These are phyloP conservation scores for Leonotis leonurus DNA, from an alignment of 257 asterid species.

Conservation along the genomic window DNA sequence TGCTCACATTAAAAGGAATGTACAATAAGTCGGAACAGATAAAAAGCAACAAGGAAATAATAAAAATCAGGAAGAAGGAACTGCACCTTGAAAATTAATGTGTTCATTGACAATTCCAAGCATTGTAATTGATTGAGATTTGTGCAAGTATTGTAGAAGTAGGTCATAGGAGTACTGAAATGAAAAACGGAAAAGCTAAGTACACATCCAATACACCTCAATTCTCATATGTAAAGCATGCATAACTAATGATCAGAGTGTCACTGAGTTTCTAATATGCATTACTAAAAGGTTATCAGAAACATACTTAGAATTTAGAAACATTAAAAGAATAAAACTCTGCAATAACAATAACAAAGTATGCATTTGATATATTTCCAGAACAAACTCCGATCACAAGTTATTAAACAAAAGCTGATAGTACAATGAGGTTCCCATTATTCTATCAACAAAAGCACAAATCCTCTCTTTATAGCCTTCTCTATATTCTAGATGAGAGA, in stretches of 20 bases:
- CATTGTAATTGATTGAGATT: constrained; percentile 75
- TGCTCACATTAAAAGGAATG: background rate
- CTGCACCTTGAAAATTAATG: constrained; percentile 80
- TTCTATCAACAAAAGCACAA: background rate
- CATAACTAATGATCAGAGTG: background rate
- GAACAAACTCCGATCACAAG: background rate
- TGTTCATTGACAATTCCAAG: constrained; percentile 94
- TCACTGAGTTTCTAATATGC: background rate
- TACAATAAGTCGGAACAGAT: background rate
- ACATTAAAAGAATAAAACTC: background rate
- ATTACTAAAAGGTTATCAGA: background rate
- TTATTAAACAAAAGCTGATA: background rate
- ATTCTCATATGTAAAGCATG: background rate
- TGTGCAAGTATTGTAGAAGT: constrained; percentile 86
- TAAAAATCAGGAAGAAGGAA: constrained; percentile 3
- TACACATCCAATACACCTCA: constrained; percentile 10
- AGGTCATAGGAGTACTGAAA: constrained; percentile 84
- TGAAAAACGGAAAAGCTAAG: constrained; percentile 17
- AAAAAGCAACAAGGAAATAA: background rate
- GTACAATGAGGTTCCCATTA: background rate
- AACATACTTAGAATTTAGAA: background rate
- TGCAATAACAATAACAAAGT: background rate
- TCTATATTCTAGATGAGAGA: background rate
- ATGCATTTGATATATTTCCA: background rate
- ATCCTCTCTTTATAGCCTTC: background rate